A percentile compares a stretch with the other conserved stretches of the same genome.
phyloP scores from a whole-genome alignment of 1,284 basidiomycete genomes.

The Rhodotorula sp. region DNA sequence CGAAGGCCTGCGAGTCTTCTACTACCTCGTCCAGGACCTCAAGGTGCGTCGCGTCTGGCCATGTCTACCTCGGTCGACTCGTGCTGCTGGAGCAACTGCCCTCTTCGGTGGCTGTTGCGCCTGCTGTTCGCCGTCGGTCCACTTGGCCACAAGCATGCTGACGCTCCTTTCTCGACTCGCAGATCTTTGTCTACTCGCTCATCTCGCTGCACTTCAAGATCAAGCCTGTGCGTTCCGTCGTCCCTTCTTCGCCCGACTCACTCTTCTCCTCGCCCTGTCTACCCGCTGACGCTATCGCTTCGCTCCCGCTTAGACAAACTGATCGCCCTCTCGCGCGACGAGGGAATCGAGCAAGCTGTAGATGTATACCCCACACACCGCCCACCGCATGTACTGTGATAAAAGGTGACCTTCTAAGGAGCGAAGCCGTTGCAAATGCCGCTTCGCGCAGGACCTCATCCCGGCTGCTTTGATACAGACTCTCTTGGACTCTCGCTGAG shows the following conservation, averaged over 20 bases:
- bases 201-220: constrained; percentile 99
- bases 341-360: no score
- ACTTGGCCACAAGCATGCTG: no score
- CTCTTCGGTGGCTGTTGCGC: neutral
- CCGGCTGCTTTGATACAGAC: no score
- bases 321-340: no score
- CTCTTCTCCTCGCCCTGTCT: neutral
- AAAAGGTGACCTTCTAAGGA: no score
- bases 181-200: constrained; percentile 97
- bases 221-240: constrained; percentile 65
- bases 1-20: constrained; percentile 96
- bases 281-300: neutral
- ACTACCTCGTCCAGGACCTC: constrained; percentile 96
- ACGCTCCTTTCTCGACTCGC: neutral
- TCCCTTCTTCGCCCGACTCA: neutral
- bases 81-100: neutral
- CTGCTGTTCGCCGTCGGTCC: neutral
- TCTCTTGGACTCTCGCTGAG: no score
- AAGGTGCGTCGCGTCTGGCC: constrained; percentile 62
- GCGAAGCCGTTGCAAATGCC: no score
- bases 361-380: no score
- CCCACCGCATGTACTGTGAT: no score
- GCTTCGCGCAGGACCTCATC: no score
- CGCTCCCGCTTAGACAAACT: neutral
- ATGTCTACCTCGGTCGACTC: neutral